Conservation (phyloP, 768 basidiomycete species). For the Tephrocybe sp. region DNA sequence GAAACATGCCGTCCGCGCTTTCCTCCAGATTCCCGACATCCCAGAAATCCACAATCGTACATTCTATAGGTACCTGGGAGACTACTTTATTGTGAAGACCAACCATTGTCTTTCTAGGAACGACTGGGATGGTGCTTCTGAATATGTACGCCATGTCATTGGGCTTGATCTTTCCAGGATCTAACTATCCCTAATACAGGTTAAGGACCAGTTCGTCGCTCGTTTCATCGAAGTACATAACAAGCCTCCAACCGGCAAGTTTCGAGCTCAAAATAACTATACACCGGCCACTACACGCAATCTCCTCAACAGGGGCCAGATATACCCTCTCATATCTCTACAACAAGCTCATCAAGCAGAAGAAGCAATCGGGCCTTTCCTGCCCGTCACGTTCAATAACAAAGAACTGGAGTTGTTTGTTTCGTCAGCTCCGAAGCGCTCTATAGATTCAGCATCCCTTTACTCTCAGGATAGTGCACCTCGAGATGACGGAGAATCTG, state of each 20-base stretch:
- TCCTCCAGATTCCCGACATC: slow-evolving; percentile 8
- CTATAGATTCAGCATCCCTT: slow-evolving; percentile 1
- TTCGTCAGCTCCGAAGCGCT: neutral
- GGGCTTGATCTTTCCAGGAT: neutral
- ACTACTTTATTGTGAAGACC: slow-evolving; percentile 15
- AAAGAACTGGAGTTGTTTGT: neutral
- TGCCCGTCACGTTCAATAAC: neutral
- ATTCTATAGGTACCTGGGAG: slow-evolving; percentile 15
- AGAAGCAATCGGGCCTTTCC: neutral
- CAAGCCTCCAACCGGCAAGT: neutral
- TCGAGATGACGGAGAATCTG: neutral
- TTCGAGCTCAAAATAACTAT: slow-evolving; percentile 4
- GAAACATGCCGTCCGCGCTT: slow-evolving; percentile 18
- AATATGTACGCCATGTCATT: slow-evolving; percentile 5
- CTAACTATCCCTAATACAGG: slow-evolving; percentile 3
- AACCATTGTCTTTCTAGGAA: slow-evolving; percentile 3
- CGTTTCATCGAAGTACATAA: slow-evolving; percentile 11
- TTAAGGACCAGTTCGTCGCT: slow-evolving; percentile 13
- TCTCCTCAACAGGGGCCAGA: slow-evolving; percentile 8
- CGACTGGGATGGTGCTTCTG: slow-evolving; percentile 8
- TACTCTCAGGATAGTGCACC: slow-evolving; percentile 12
- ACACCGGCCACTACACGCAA: slow-evolving; percentile 1
- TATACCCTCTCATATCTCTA: slow-evolving; percentile 13
- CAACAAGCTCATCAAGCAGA: slow-evolving; percentile 3
- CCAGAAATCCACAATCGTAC: slow-evolving; percentile 9